Evolutionary conservation across 139 green algal genomes (phyloP).

Genomic region (Microglena sp.): DNA sequence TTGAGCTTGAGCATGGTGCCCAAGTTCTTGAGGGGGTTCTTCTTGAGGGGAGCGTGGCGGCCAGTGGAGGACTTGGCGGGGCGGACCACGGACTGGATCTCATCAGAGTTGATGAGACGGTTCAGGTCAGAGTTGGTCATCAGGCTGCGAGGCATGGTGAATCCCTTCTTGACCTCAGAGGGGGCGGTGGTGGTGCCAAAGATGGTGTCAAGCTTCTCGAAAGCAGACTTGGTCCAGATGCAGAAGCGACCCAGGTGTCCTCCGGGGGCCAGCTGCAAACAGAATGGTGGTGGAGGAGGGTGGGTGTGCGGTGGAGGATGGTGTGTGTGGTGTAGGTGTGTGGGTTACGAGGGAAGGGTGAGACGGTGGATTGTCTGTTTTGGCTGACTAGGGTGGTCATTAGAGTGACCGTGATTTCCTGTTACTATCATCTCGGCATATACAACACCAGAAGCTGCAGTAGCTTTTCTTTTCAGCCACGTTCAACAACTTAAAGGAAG

Average conservation of each 20-base stretch:
- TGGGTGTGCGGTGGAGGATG: too few species aligned
- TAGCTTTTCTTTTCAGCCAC: too few species aligned
- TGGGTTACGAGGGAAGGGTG: too few species aligned
- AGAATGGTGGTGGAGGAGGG: background rate
- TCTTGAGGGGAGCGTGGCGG: constrained; percentile 73
- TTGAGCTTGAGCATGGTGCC: constrained; percentile 94
- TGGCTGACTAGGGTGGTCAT: too few species aligned
- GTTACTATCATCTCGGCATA: too few species aligned
- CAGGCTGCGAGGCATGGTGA: constrained; percentile 73
- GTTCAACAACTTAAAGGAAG: too few species aligned
- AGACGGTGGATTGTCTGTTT: too few species aligned
- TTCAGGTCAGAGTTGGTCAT: constrained; percentile 93
- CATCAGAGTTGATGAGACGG: constrained; percentile 93
- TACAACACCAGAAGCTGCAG: too few species aligned
- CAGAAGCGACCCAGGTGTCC: constrained; percentile 95
- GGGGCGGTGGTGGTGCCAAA: constrained; percentile 56
- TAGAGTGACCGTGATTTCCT: too few species aligned
- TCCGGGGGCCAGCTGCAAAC: constrained; percentile 85
- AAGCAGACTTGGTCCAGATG: constrained; percentile 96
- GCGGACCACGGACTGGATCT: constrained; percentile 79
- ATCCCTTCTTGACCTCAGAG: constrained; percentile 87
- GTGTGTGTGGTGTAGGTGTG: too few species aligned
- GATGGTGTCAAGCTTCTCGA: constrained; percentile 82
- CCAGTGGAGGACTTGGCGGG: constrained; percentile 43
- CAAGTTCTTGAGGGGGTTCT: constrained; percentile 98